Evolutionary conservation across 1,139 yeast genomes (phyloP), one percentile per base, ranked within the genome.

Genomic region (Suhomyces guaymorum): DNA sequence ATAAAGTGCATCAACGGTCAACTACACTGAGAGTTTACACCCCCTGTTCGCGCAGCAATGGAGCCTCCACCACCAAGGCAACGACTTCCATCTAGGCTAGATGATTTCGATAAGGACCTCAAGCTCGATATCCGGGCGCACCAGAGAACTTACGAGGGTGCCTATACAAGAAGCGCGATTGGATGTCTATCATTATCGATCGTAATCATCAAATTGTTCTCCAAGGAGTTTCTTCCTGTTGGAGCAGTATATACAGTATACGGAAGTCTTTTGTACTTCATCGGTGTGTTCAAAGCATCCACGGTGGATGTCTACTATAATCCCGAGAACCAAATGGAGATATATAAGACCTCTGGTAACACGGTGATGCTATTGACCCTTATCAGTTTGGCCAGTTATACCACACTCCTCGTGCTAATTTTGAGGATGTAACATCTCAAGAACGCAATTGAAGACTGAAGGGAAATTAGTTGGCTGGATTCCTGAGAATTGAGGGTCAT

Each of bases 61-160:
- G 5, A 24, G 9, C 7, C 28, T 2, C 44, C 39, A 6, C 41
- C 38, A 11, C 32, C 29, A 1, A 38, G 49, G 15, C 47, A 51
- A 11, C 43, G 72, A 28, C 47, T 55, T 9, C 66, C 69, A 2
- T 65, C 73, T 1, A 44, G 66, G 18, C 48, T 70, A 13, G 70
- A 65, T 35, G 45, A 51, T 7, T 52, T 68, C 16, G 48, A 73
- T 3, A 60, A 64, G 8, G 60, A 59, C 4, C 63, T 65, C 33
- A 71, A 72, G 46, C 55, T 75, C 25, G 82, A 77, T 43, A 69
- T 77, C 4, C 47, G 82, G 41, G 82, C 82, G 1, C 80, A 77
- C 50, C 82, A 77, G 51, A 52, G 82, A 43, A 77, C 82, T 1
- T 77, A 77, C 47, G 82, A 77, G 51, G 82, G 82, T 0, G 80